A percentile compares a stretch with the other conserved stretches of the same genome.
phyloP scores from a whole-genome alignment of 1,284 basidiomycete genomes.

The Naganishia liquefaciens region DNA sequence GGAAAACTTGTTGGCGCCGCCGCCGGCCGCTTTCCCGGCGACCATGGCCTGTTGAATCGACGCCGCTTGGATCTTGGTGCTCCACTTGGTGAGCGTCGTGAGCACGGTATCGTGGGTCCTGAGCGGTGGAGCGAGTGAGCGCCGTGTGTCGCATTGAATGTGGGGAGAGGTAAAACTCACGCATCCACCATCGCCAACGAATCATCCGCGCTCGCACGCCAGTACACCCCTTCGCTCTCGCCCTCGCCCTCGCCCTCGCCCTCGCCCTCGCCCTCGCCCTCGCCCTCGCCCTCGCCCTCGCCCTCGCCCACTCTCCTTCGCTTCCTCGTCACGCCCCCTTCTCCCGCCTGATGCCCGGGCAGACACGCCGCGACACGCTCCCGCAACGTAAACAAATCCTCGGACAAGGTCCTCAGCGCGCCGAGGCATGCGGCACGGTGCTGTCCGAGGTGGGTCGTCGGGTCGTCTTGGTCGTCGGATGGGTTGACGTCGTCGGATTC shows the following conservation, averaged over 20 bases:
- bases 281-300: slow-evolving; percentile 27
- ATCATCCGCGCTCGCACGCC: slow-evolving; percentile 41
- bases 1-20: slow-evolving; percentile 58
- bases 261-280: slow-evolving; percentile 28
- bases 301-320: slow-evolving; percentile 36
- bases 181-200: slow-evolving; percentile 43
- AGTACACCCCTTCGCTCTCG: slow-evolving; percentile 37
- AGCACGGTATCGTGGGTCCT: slow-evolving; percentile 70
- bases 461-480: slow-evolving; percentile 42
- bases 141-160: not conserved
- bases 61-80: slow-evolving; percentile 86
- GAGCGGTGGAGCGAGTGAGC: not conserved
- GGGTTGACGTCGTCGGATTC: slow-evolving; percentile 30
- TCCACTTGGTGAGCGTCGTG: slow-evolving; percentile 85
- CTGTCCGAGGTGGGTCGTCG: slow-evolving; percentile 30
- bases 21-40: slow-evolving; percentile 18
- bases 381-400: slow-evolving; percentile 17
- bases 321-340: slow-evolving; percentile 31
- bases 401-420: slow-evolving; percentile 7
- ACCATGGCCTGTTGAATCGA: slow-evolving; percentile 57
- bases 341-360: slow-evolving; percentile 28
- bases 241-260: slow-evolving; percentile 28
- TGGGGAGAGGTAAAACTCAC: slow-evolving; percentile 37
- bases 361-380: slow-evolving; percentile 20
- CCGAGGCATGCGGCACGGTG: slow-evolving; percentile 4